Evolutionary conservation across 768 basidiomycete species (phyloP), one percentile per base, ranked within the genome.

Genomic region (Kwoniella bestiolae): DNA sequence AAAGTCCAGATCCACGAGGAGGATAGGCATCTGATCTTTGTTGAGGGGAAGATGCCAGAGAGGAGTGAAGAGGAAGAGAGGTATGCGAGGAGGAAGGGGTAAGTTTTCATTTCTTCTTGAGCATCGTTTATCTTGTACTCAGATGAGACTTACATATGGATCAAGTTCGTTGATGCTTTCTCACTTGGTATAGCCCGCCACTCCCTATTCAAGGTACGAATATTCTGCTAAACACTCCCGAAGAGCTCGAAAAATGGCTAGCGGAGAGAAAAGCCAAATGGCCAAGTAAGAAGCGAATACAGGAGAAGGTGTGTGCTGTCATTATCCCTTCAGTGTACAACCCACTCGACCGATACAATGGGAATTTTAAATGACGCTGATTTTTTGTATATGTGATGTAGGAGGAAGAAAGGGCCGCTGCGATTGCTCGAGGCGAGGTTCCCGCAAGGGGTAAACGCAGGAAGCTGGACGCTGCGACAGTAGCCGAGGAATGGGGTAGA

Each of bases 191-290:
- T 53, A 78, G 77, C 25, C 72, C 73, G 1, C 56, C 73, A 55
- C 67, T 77, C 4, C 69, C 74, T 7, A 80, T 83, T 32, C 75
- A 77, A 32, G 94, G 94, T 4, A 95, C 93, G 2, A 87, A 83
- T 32, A 79, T 95, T 21, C 75, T 85, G 9, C 84, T 98, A 18
- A 87, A 95, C 72, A 88, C 90, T 0, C 91, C 90, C 7, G 93
- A 93, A 73, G 86, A 88, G 7, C 82, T 97, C 63, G 87, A 86
- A 23, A 87, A 86, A 32, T 98, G 95, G 95, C 86, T 95, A 52
- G 87, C 86, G 14, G 94, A 97, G 74, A 88, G 95, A 45, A 94
- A 87, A 80, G 88, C 86, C 71, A 87, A 90, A 16, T 98, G 90
- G 84, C 95, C 95, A 11, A 90, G 88, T 18, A 77, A 85, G 31